Conservation (phyloP, 2,329 filamentous ascomycete species). For the Aureobasidium subglaciale region DNA sequence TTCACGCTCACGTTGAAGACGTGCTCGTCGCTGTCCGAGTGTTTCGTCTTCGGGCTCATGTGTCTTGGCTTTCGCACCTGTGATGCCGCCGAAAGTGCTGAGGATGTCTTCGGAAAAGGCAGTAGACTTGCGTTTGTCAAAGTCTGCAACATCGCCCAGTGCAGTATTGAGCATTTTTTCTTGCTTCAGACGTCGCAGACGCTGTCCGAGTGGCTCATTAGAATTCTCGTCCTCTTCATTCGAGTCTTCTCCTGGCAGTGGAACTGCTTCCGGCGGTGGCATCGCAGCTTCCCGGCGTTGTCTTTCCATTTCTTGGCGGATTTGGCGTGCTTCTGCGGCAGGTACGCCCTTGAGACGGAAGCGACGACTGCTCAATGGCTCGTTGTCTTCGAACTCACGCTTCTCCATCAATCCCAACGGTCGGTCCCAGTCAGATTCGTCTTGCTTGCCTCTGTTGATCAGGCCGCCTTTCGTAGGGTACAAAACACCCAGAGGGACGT, state of each 20-base stretch:
- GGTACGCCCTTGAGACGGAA: constrained; percentile 62
- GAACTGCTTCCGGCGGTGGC: background rate
- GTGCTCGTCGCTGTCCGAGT: constrained; percentile 65
- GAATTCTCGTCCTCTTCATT: constrained; percentile 33
- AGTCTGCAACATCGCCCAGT: constrained; percentile 41
- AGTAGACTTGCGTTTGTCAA: constrained; percentile 23
- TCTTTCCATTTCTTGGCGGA: constrained; percentile 22
- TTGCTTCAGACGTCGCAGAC: constrained; percentile 57
- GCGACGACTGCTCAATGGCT: constrained; percentile 72
- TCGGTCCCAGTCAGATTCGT: constrained; percentile 46
- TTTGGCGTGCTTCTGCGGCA: constrained; percentile 7
- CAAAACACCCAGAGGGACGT: constrained; percentile 80
- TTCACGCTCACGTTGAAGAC: constrained; percentile 64
- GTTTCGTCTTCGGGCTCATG: constrained; percentile 62
- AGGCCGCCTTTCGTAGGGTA: constrained; percentile 53
- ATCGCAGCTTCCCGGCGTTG: constrained; percentile 27
- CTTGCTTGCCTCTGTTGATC: constrained; percentile 42
- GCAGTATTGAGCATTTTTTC: constrained; percentile 44
- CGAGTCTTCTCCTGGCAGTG: constrained; percentile 20
- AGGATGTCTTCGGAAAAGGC: constrained; percentile 65
- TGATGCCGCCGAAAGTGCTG: constrained; percentile 38
- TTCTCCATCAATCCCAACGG: constrained; percentile 72
- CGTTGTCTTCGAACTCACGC: constrained; percentile 83
- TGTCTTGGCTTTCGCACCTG: constrained; percentile 39
- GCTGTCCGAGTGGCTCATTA: constrained; percentile 57